phyloP scores from a whole-genome alignment of 768 basidiomycete genomes.

The Paxillus ammoniavirescens region DNA sequence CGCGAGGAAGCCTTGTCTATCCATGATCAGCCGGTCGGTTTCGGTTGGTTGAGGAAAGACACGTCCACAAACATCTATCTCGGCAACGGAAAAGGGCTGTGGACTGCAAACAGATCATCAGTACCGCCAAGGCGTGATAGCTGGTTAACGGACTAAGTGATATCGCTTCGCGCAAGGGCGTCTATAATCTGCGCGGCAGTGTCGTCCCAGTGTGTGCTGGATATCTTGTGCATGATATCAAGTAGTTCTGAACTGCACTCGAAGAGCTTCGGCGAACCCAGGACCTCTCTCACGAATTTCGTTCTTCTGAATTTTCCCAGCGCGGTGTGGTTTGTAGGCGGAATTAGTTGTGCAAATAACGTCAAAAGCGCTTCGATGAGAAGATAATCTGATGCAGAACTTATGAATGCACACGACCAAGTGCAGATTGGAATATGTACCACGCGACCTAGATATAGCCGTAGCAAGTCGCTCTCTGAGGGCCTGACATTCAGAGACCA shows the following conservation, averaged over 20 bases:
- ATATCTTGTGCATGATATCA: conserved; percentile 39
- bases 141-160: conserved; percentile 44
- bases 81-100: conserved; percentile 51
- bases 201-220: conserved; percentile 52
- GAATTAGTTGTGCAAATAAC: conserved; percentile 55
- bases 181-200: conserved; percentile 47
- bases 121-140: conserved; percentile 2
- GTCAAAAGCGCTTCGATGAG: conserved; percentile 56
- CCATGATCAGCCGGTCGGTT: conserved; percentile 50
- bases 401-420: neutral
- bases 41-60: conserved; percentile 35
- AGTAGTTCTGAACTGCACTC: conserved; percentile 38
- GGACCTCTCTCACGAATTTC: conserved; percentile 52
- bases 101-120: conserved; percentile 39
- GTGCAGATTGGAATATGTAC: conserved; percentile 26
- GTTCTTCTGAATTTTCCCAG: conserved; percentile 38
- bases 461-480: conserved; percentile 46
- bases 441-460: conserved; percentile 46
- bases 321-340: conserved; percentile 37
- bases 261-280: conserved; percentile 39
- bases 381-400: conserved; percentile 45
- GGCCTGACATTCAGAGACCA: neutral
- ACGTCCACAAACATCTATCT: conserved; percentile 37
- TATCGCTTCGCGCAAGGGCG: conserved; percentile 42
- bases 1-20: conserved; percentile 47